phyloP scores from a whole-genome alignment of 345 rosid genomes.

The Dovyalis caffra region DNA sequence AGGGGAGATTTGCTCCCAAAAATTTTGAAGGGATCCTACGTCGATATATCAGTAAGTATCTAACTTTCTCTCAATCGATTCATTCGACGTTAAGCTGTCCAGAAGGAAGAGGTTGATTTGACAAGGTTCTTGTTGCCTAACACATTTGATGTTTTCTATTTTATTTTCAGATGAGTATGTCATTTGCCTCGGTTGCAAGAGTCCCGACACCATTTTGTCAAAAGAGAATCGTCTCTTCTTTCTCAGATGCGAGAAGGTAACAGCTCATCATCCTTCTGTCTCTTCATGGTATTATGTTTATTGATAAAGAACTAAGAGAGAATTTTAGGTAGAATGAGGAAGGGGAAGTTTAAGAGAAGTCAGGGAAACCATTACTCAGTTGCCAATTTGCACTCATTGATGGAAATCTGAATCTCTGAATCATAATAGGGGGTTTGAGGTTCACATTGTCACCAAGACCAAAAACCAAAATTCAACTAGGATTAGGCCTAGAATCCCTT shows the following conservation, averaged over 20 bases:
- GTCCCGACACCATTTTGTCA: conserved; percentile 38
- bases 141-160: not conserved
- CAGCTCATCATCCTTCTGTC: not conserved
- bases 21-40: conserved; percentile 85
- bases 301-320: not conserved
- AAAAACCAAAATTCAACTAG: not conserved
- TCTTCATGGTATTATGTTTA: not conserved
- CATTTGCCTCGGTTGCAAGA: conserved; percentile 38
- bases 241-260: conserved; percentile 41
- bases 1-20: conserved; percentile 92
- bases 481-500: not conserved
- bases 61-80: conserved; percentile 1
- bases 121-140: not conserved
- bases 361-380: not conserved
- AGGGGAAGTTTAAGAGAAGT: not conserved
- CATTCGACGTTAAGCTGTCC: not conserved
- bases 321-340: not conserved
- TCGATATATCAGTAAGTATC: conserved; percentile 79
- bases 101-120: not conserved
- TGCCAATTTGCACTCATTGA: not conserved
- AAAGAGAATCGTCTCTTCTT: conserved; percentile 40
- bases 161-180: conserved; percentile 38
- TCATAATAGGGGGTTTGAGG: not conserved
- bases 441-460: not conserved
- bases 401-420: not conserved